Evolutionary conservation across 495 filamentous ascomycete species (phyloP).

Genomic region (Umbilicaria muhlenbergii): DNA sequence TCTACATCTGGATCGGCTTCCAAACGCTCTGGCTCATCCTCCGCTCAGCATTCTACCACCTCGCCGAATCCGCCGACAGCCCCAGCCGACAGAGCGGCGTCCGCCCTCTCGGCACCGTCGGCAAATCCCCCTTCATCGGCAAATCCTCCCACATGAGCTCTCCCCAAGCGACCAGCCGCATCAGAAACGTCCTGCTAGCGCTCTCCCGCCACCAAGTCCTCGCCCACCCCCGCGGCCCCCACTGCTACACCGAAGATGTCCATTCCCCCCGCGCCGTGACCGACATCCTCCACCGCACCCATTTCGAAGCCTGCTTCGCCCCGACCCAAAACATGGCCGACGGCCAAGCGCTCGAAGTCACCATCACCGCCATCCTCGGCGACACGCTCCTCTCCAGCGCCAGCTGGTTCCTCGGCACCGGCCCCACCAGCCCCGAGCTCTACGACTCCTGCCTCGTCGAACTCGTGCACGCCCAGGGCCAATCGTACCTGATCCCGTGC

Average conservation of each 20-base stretch:
- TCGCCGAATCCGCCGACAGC: too few relatives aligned
- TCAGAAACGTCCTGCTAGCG: background rate
- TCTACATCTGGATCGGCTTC: slow-evolving; percentile 1
- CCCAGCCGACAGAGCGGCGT: too few relatives aligned
- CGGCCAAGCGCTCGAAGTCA: background rate
- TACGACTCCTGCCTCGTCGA: slow-evolving; percentile 6
- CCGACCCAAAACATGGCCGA: too few relatives aligned
- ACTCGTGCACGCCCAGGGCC: background rate
- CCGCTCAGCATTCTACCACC: too few relatives aligned
- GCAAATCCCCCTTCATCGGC: too few relatives aligned
- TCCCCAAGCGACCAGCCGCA: background rate
- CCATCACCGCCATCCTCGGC: background rate
- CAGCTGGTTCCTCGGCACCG: background rate
- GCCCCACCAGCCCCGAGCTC: background rate
- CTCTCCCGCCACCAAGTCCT: slow-evolving; percentile 3
- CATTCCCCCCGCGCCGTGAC: background rate
- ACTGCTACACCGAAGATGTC: slow-evolving; percentile 20
- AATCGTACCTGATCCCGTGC: background rate
- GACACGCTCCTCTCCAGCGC: slow-evolving; percentile 4
- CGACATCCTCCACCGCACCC: too few relatives aligned
- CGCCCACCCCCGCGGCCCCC: slow-evolving; percentile 1
- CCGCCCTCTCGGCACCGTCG: too few relatives aligned
- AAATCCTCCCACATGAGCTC: too few relatives aligned
- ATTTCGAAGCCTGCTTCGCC: too few relatives aligned
- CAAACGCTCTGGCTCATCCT: background rate